Evolutionary conservation across 441 rosid species (phyloP).

Genomic region (Erodium texanum): DNA sequence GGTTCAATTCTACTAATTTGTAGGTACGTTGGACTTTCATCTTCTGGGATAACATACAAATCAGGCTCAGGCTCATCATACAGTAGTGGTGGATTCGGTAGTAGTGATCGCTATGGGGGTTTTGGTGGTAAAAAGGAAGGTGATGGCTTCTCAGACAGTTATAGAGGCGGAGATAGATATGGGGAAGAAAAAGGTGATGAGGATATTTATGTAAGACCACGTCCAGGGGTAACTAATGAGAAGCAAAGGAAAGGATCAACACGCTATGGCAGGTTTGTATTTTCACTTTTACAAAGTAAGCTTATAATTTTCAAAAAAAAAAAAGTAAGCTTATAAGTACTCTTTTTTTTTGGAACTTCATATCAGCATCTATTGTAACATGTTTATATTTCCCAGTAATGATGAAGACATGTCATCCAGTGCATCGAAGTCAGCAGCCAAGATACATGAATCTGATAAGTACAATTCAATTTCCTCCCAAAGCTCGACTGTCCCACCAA

Average conservation of each 20-base stretch:
- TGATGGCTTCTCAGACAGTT: constrained; percentile 40
- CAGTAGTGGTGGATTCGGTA: constrained; percentile 37
- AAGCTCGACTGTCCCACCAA: constrained; percentile 35
- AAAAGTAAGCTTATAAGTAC: too few relatives aligned
- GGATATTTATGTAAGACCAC: constrained; percentile 45
- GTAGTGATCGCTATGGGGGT: constrained; percentile 49
- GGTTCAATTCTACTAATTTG: constrained; percentile 13
- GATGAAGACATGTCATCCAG: constrained; percentile 38
- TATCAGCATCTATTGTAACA: too few relatives aligned
- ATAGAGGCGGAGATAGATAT: constrained; percentile 35
- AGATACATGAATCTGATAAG: constrained; percentile 32
- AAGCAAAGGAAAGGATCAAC: constrained; percentile 37
- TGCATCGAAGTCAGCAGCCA: constrained; percentile 38
- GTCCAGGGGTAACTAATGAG: constrained; percentile 32
- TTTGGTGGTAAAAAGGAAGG: constrained; percentile 35
- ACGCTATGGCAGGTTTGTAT: constrained; percentile 37
- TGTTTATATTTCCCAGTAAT: constrained; percentile 38
- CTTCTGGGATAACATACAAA: constrained; percentile 62
- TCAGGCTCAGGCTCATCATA: constrained; percentile 61
- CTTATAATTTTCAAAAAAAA: too few relatives aligned
- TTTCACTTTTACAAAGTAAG: background rate
- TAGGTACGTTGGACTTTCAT: constrained; percentile 92
- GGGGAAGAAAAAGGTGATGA: constrained; percentile 40
- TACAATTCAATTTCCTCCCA: constrained; percentile 33
- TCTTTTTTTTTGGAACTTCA: too few relatives aligned